phyloP scores from a whole-genome alignment of 2,329 filamentous ascomycete genomes.

The Alternaria ethzedia region DNA sequence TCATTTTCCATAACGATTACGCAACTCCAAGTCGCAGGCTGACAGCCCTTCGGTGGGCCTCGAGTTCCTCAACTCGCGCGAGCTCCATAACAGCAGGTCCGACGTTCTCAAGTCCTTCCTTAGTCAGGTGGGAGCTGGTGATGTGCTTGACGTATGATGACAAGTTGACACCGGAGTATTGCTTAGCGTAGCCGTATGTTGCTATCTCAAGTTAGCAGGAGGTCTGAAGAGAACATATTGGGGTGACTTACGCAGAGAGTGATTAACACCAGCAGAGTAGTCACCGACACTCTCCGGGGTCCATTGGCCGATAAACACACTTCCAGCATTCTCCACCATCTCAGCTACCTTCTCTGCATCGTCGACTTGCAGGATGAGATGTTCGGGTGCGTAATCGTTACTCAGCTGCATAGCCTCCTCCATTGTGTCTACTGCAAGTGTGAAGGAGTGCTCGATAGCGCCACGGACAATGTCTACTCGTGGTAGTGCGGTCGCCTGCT shows the following conservation, averaged over 20 bases:
- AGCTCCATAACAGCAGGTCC: constrained; percentile 92
- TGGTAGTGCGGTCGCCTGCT: constrained; percentile 84
- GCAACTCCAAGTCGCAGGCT: constrained; percentile 63
- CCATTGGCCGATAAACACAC: constrained; percentile 95
- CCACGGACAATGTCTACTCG: constrained; percentile 92
- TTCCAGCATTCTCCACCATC: constrained; percentile 89
- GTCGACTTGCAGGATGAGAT: constrained; percentile 88
- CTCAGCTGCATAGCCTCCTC: constrained; percentile 79
- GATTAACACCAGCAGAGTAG: constrained; percentile 97
- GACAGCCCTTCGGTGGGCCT: constrained; percentile 84
- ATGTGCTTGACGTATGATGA: constrained; percentile 98
- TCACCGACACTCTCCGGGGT: constrained; percentile 97
- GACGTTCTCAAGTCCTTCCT: constrained; percentile 83
- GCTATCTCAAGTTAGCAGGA: constrained; percentile 59
- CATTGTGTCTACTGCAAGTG: constrained; percentile 76
- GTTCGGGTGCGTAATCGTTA: constrained; percentile 95
- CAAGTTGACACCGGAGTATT: constrained; percentile 97
- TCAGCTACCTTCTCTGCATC: constrained; percentile 77
- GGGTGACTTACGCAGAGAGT: constrained; percentile 82
- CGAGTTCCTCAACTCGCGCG: constrained; percentile 90
- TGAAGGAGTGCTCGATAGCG: constrained; percentile 89
- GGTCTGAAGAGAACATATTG: background rate
- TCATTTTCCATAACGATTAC: background rate
- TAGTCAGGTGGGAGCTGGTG: constrained; percentile 88
- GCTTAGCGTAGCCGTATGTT: constrained; percentile 96